Evolutionary conservation across 2,329 filamentous ascomycete genomes (phyloP).

Genomic region (Ophiocordyceps australis): DNA sequence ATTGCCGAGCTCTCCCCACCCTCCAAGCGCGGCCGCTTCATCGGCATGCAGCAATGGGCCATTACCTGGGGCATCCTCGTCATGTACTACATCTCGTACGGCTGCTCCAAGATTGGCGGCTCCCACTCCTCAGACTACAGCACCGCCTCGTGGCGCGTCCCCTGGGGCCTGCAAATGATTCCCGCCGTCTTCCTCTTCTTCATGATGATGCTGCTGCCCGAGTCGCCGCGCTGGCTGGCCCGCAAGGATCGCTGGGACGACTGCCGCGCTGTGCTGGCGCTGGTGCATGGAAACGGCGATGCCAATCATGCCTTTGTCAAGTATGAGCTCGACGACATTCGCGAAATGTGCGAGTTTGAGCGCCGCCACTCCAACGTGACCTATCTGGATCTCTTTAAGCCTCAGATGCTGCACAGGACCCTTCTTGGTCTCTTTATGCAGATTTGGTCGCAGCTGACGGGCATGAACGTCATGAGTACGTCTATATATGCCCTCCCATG

Average conservation of each 20-base stretch:
- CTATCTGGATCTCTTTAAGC: conserved; percentile 54
- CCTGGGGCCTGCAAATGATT: conserved; percentile 48
- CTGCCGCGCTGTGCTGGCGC: conserved; percentile 28
- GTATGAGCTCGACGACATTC: conserved; percentile 54
- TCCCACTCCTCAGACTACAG: conserved; percentile 15
- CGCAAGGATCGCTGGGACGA: conserved; percentile 42
- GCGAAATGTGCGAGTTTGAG: conserved; percentile 57
- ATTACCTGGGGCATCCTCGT: conserved; percentile 51
- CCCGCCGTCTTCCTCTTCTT: conserved; percentile 40
- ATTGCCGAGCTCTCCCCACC: conserved; percentile 44
- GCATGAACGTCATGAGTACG: conserved; percentile 40
- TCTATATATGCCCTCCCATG: neutral
- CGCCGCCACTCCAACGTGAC: conserved; percentile 48
- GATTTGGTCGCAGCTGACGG: conserved; percentile 37
- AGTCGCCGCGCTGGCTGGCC: conserved; percentile 48
- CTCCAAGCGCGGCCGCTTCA: conserved; percentile 42
- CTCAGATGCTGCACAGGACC: conserved; percentile 40
- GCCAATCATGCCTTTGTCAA: conserved; percentile 44
- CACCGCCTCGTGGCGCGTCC: conserved; percentile 39
- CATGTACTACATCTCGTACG: conserved; percentile 53
- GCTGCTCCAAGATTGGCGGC: conserved; percentile 37
- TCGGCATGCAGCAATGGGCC: conserved; percentile 56
- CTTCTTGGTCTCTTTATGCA: conserved; percentile 31
- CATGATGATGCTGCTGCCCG: conserved; percentile 40
- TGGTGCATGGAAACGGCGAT: conserved; percentile 51